Percentiles rank a stretch among this genome's conserved stretches.
phyloP scores from a whole-genome alignment of 163 green algal species.

The Scenedesmus sp. region DNA sequence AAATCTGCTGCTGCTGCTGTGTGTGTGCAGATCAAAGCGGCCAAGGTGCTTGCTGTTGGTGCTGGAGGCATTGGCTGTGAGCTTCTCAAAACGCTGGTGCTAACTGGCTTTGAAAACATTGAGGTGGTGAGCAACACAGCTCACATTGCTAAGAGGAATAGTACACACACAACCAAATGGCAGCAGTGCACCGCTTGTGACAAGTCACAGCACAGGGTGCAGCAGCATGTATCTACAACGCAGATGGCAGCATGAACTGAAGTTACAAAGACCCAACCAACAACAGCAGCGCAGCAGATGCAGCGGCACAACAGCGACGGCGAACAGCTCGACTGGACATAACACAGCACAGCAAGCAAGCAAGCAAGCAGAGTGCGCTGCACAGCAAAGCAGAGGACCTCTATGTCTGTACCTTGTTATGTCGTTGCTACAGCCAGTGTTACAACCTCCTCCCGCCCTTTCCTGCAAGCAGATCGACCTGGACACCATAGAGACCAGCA shows the following conservation, averaged over 20 bases:
- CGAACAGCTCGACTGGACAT: not conserved
- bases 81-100: slow-evolving; percentile 97
- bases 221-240: not conserved
- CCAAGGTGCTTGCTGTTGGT: slow-evolving; percentile 93
- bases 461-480: slow-evolving; percentile 90
- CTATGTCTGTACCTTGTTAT: not conserved
- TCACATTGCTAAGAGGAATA: not conserved
- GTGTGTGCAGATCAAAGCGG: slow-evolving; percentile 65
- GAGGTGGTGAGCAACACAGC: slow-evolving; percentile 78
- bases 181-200: not conserved
- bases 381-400: not conserved
- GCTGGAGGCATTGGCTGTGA: slow-evolving; percentile 99
- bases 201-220: not conserved
- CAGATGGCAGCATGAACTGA: not conserved
- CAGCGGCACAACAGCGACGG: not conserved
- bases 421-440: not conserved
- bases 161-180: not conserved
- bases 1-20: not conserved
- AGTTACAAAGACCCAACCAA: not conserved
- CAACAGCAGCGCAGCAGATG: not conserved
- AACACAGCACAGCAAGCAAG: not conserved
- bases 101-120: slow-evolving; percentile 93
- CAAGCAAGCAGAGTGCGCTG: not conserved
- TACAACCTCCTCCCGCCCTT: not conserved
- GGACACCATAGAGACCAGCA: slow-evolving; percentile 99